Evolutionary conservation across 805 yeast species (phyloP).

Genomic region (Kodamaea jinghongensis): DNA sequence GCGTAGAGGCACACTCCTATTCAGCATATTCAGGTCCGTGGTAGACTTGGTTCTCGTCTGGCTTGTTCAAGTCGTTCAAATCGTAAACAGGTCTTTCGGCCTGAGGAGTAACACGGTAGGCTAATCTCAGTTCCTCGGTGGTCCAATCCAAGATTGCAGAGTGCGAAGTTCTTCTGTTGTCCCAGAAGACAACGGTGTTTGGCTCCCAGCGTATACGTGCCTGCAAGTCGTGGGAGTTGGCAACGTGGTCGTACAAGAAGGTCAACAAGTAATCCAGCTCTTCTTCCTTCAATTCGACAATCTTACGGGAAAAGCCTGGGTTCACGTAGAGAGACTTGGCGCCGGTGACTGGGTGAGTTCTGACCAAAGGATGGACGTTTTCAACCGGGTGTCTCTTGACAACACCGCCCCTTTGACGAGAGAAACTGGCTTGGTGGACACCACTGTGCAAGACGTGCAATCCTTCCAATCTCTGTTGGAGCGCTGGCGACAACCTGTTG

Average conservation of each 20-base stretch:
- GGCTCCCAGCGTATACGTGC: constrained; percentile 37
- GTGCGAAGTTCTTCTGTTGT: constrained; percentile 37
- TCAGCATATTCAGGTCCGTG: constrained; percentile 6
- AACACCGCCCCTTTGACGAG: constrained; percentile 24
- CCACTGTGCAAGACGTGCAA: constrained; percentile 37
- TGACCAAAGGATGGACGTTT: constrained; percentile 37
- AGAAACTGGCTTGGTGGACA: constrained; percentile 32
- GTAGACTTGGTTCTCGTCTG: constrained; percentile 17
- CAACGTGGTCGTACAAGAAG: constrained; percentile 34
- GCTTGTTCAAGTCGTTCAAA: constrained; percentile 21
- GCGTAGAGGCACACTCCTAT: too few relatives aligned
- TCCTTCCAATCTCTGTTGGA: constrained; percentile 32
- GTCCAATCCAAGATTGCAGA: constrained; percentile 38
- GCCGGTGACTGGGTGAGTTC: constrained; percentile 40
- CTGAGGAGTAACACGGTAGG: constrained; percentile 38
- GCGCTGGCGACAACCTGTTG: constrained; percentile 37
- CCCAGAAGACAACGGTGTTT: constrained; percentile 38
- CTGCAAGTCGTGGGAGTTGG: constrained; percentile 35
- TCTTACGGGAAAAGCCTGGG: constrained; percentile 32
- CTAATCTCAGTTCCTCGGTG: constrained; percentile 28
- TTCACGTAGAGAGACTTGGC: constrained; percentile 36
- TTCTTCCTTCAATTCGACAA: constrained; percentile 37
- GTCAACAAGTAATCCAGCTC: constrained; percentile 34
- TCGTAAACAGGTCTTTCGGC: constrained; percentile 37
- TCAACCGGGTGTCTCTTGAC: constrained; percentile 36